Percentiles rank a stretch among this genome's conserved stretches.
These are phyloP conservation scores for Serendipita vermifera DNA, from an alignment of 768 basidiomycete genomes.

Conservation along the genomic window DNA sequence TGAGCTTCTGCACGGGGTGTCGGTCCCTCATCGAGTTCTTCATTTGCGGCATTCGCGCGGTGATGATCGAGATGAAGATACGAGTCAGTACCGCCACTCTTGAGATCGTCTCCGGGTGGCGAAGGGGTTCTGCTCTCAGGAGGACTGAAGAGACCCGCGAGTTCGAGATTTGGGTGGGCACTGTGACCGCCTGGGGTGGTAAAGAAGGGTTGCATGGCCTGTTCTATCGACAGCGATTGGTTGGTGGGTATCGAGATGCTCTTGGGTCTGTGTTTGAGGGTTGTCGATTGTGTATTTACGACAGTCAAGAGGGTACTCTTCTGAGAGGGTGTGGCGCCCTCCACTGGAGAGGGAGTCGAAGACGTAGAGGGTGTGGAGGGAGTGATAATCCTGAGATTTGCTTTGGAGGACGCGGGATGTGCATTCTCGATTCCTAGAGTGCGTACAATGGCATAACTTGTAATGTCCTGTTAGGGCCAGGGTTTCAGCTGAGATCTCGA, in stretches of 20 bases:
- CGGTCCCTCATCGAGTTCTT: not conserved
- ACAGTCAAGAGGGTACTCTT: no score
- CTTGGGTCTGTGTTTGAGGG: not conserved
- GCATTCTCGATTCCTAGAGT: conserved; percentile 5
- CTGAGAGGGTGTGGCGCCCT: not conserved
- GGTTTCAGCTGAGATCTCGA: not conserved
- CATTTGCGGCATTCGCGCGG: not conserved
- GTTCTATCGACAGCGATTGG: not conserved
- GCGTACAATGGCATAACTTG: conserved; percentile 5
- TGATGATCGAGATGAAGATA: not conserved
- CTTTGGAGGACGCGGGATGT: not conserved
- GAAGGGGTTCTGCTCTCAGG: not conserved
- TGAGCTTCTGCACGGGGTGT: not conserved
- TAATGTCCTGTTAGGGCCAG: not conserved
- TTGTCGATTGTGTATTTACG: not conserved
- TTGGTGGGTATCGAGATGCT: not conserved
- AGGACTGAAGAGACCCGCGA: conserved; percentile 1
- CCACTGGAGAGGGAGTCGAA: not conserved
- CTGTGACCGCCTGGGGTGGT: conserved; percentile 9
- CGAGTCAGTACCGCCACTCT: not conserved
- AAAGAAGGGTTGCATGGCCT: not conserved
- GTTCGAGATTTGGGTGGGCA: not conserved
- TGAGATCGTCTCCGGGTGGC: not conserved
- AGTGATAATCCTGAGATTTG: no score
- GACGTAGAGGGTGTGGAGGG: no score